Conservation (phyloP, 331 rosid species). For the Quercus tomentella region DNA sequence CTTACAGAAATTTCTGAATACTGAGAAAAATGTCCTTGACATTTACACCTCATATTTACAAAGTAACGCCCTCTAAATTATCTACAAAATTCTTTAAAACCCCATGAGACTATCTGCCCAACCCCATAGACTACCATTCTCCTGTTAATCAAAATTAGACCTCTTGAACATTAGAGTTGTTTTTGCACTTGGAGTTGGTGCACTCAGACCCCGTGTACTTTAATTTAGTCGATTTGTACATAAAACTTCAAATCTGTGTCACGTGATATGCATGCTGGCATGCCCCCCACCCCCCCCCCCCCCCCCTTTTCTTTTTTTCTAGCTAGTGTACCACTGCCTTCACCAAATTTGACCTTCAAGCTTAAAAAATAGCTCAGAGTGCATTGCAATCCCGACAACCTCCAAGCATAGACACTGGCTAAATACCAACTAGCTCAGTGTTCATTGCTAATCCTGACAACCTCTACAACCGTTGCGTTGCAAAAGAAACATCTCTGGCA, state of each 20-base stretch:
- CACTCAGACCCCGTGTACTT: too few species aligned
- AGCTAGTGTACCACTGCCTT: background rate
- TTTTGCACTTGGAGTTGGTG: too few species aligned
- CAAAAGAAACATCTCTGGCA: constrained; percentile 99
- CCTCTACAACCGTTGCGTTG: constrained; percentile 68
- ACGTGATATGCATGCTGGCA: too few species aligned
- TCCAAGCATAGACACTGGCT: constrained; percentile 9
- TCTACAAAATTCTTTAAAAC: constrained; percentile 59
- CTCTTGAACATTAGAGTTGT: too few species aligned
- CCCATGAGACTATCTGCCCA: constrained; percentile 8
- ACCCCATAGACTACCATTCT: constrained; percentile 6
- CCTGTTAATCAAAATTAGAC: background rate
- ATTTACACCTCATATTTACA: constrained; percentile 84
- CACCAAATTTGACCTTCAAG: constrained; percentile 8
- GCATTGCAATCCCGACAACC: constrained; percentile 41
- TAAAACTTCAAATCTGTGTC: too few species aligned
- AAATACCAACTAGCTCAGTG: background rate
- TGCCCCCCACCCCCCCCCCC: background rate
- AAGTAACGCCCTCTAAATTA: constrained; percentile 35
- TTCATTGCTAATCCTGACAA: constrained; percentile 40
- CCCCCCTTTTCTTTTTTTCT: background rate
- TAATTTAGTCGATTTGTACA: too few species aligned
- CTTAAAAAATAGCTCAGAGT: constrained; percentile 2
- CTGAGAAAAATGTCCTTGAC: constrained; percentile 21
- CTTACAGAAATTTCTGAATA: constrained; percentile 36